Conservation (phyloP, 495 filamentous ascomycete genomes). For the Mytilinidion resinicola region DNA sequence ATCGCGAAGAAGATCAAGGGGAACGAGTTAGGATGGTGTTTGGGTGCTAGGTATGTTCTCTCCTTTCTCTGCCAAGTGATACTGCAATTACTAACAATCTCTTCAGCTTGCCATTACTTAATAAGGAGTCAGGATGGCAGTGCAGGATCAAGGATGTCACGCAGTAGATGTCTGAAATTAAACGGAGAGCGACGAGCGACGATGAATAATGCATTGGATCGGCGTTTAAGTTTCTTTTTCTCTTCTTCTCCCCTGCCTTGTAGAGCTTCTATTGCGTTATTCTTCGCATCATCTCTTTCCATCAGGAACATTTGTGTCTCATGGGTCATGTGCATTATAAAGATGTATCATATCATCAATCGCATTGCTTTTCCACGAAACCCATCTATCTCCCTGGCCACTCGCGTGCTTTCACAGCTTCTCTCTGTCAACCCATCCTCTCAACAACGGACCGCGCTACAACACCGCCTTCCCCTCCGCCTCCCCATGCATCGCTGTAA, state of each 20-base stretch:
- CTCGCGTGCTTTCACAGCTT: too few relatives aligned
- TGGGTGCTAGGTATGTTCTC: slow-evolving; percentile 78
- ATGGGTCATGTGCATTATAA: too few relatives aligned
- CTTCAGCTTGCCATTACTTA: slow-evolving; percentile 63
- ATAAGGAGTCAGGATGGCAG: slow-evolving; percentile 66
- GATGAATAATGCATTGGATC: not conserved
- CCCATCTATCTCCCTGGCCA: too few relatives aligned
- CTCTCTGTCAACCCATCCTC: too few relatives aligned
- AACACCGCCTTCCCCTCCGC: not conserved
- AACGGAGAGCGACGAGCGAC: too few relatives aligned
- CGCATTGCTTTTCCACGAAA: too few relatives aligned
- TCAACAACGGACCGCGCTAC: too few relatives aligned
- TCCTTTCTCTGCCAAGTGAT: not conserved
- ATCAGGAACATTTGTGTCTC: too few relatives aligned
- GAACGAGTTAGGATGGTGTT: slow-evolving; percentile 95
- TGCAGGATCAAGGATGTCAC: slow-evolving; percentile 62
- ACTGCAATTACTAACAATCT: not conserved
- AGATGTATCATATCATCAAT: too few relatives aligned
- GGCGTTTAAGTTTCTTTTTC: not conserved
- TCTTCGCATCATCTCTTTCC: too few relatives aligned
- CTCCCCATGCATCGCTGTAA: slow-evolving; percentile 21
- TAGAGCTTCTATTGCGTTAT: too few relatives aligned
- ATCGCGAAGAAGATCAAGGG: slow-evolving; percentile 98
- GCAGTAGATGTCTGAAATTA: slow-evolving; percentile 15
- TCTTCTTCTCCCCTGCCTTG: too few relatives aligned